Conservation (phyloP, 345 rosid genomes). For the Rubroshorea leprosula region DNA sequence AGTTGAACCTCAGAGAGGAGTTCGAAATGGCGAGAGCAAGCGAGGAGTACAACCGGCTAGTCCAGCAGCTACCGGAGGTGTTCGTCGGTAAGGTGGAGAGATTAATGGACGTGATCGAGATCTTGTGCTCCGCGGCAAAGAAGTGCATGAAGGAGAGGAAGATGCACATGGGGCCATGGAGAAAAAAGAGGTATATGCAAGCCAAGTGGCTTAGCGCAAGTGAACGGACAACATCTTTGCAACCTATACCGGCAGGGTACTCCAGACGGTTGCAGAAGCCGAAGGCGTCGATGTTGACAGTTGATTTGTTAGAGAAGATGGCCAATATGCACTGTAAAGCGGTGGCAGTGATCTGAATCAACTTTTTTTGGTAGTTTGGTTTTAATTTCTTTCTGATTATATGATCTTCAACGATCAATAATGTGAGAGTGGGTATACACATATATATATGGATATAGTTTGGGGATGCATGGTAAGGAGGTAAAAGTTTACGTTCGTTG, state of each 20-base stretch:
- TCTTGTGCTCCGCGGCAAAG: conserved; percentile 43
- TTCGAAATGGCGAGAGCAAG: conserved; percentile 51
- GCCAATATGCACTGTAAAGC: conserved; percentile 32
- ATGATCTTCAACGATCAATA: too few relatives aligned
- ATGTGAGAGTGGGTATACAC: too few relatives aligned
- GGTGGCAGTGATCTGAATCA: conserved; percentile 27
- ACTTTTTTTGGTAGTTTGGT: too few relatives aligned
- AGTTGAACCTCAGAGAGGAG: conserved; percentile 35
- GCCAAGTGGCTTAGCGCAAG: conserved; percentile 44
- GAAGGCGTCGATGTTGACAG: conserved; percentile 39
- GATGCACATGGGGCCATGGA: conserved; percentile 59
- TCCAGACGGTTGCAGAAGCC: conserved; percentile 28
- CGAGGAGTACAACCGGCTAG: conserved; percentile 37
- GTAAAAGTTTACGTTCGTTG: too few relatives aligned
- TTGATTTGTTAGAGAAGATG: conserved; percentile 38
- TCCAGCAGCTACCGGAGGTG: conserved; percentile 33
- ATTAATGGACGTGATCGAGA: conserved; percentile 28
- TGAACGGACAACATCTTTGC: conserved; percentile 23
- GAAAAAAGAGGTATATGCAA: conserved; percentile 51
- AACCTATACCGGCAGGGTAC: conserved; percentile 16
- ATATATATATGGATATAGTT: too few relatives aligned
- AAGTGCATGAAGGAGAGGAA: conserved; percentile 54
- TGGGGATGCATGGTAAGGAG: too few relatives aligned
- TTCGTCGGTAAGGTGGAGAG: conserved; percentile 50
- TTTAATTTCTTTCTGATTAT: too few relatives aligned